Evolutionary conservation across 2,329 filamentous ascomycete genomes (phyloP).

Genomic region (Thielaviopsis punctulata): DNA sequence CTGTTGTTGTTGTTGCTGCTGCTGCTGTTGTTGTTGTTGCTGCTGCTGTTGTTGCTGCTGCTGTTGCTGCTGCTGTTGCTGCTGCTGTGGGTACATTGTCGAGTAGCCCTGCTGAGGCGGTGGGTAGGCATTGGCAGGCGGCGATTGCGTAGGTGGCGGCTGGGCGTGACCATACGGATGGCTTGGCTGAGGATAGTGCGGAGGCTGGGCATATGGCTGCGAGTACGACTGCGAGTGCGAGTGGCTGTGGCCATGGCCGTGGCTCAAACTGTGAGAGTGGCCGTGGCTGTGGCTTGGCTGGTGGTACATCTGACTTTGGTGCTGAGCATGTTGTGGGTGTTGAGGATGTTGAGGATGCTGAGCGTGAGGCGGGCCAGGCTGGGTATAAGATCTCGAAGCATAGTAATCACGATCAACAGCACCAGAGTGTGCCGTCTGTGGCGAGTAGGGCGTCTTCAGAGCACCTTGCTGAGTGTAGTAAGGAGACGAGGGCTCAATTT

Average conservation of each 20-base stretch:
- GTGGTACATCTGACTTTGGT: constrained; percentile 28
- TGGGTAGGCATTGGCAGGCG: constrained; percentile 18
- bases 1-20: too few relatives aligned
- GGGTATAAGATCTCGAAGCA: constrained; percentile 20
- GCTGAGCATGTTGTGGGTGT: constrained; percentile 30
- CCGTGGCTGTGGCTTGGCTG: constrained; percentile 15
- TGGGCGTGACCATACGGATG: constrained; percentile 19
- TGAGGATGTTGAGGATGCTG: constrained; percentile 28
- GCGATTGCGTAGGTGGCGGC: constrained; percentile 3
- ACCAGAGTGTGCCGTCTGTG: constrained; percentile 31
- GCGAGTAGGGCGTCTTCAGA: constrained; percentile 26
- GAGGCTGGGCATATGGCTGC: constrained; percentile 16
- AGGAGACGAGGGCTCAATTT: constrained; percentile 25
- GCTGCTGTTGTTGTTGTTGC: constrained; percentile 11
- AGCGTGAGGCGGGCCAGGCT: constrained; percentile 18
- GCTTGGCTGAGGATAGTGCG: constrained; percentile 21
- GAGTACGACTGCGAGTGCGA: constrained; percentile 15
- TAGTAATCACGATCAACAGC: constrained; percentile 34
- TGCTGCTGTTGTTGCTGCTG: constrained; percentile 15
- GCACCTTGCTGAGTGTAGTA: constrained; percentile 27
- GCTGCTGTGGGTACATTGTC: not conserved
- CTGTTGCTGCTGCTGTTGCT: constrained; percentile 14
- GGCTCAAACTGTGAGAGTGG: constrained; percentile 17
- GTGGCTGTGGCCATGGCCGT: constrained; percentile 2
- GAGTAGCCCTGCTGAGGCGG: constrained; percentile 17